phyloP scores from a whole-genome alignment of 2,329 filamentous ascomycete genomes.

The Cladobotryum mycophilum region DNA sequence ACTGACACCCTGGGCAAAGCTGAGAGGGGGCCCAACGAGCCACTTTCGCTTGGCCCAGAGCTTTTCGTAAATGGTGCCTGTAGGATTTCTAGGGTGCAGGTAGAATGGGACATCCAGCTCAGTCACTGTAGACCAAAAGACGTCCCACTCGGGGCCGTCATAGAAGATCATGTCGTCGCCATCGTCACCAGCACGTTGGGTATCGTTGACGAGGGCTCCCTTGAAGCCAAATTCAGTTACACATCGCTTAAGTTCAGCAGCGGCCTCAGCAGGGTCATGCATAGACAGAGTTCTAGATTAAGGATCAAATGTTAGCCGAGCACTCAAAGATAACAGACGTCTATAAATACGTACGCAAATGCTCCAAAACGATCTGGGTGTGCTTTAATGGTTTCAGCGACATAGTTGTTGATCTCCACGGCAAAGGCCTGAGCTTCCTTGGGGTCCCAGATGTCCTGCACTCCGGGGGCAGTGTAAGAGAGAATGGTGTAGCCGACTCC shows the following conservation, averaged over 20 bases:
- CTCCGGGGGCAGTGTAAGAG: conserved; percentile 43
- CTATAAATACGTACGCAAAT: conserved; percentile 31
- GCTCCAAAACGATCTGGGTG: conserved; percentile 39
- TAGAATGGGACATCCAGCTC: conserved; percentile 60
- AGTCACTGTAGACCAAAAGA: conserved; percentile 53
- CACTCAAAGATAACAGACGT: neutral
- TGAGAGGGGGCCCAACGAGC: conserved; percentile 53
- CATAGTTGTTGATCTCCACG: conserved; percentile 37
- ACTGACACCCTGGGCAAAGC: conserved; percentile 52
- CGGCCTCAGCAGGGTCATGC: conserved; percentile 47
- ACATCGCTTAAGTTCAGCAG: conserved; percentile 44
- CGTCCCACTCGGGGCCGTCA: conserved; percentile 53
- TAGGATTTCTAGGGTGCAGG: conserved; percentile 54
- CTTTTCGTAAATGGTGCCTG: conserved; percentile 49
- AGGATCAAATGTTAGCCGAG: neutral
- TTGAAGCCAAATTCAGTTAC: conserved; percentile 55
- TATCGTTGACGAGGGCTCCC: conserved; percentile 56
- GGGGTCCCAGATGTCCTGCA: conserved; percentile 39
- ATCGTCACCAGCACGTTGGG: conserved; percentile 50
- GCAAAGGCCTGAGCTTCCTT: conserved; percentile 36
- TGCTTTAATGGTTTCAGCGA: conserved; percentile 31
- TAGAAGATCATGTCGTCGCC: conserved; percentile 60
- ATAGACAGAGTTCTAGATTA: conserved; percentile 38
- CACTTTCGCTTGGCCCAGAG: conserved; percentile 53
- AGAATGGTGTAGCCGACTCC: conserved; percentile 43